phyloP scores from a whole-genome alignment of 192 early-diverging fungal genomes.

The Bifiguratus adelaidae region DNA sequence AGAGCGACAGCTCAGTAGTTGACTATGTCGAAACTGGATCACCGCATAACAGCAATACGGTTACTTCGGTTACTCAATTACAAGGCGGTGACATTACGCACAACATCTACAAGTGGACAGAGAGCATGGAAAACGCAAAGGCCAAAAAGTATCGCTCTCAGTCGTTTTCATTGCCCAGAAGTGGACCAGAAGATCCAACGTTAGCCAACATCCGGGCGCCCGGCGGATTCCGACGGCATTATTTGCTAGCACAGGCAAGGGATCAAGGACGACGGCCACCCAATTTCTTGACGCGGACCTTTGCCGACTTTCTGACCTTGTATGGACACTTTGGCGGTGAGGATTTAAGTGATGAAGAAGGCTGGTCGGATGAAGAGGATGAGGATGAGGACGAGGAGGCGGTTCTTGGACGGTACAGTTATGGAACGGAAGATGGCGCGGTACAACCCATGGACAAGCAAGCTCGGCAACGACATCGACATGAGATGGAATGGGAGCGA shows the following conservation, averaged over 20 bases:
- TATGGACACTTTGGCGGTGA: conserved; percentile 94
- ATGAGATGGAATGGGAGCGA: background rate
- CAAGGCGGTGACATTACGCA: conserved; percentile 73
- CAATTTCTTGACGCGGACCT: conserved; percentile 78
- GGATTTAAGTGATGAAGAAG: conserved; percentile 75
- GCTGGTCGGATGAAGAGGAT: conserved; percentile 44
- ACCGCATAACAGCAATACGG: conserved; percentile 10
- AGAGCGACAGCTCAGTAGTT: no score
- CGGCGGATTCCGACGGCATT: conserved; percentile 84
- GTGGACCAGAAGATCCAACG: conserved; percentile 36
- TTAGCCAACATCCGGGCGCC: conserved; percentile 59
- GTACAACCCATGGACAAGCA: no score
- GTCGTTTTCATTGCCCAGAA: conserved; percentile 38
- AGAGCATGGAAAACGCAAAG: conserved; percentile 49
- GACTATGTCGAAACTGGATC: no score
- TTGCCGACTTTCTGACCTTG: conserved; percentile 87
- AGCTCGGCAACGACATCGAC: no score
- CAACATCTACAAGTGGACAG: conserved; percentile 84
- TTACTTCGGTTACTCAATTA: conserved; percentile 35
- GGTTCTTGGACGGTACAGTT: no score
- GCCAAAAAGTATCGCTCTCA: conserved; percentile 30
- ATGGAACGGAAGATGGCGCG: no score
- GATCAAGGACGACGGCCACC: conserved; percentile 50
- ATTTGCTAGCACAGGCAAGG: conserved; percentile 61
- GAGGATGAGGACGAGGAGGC: conserved; percentile 26